Percentiles rank a stretch among this genome's conserved stretches.
phyloP scores from a whole-genome alignment of 2,329 filamentous ascomycete genomes.

The Cadophora luteo-olivacea region DNA sequence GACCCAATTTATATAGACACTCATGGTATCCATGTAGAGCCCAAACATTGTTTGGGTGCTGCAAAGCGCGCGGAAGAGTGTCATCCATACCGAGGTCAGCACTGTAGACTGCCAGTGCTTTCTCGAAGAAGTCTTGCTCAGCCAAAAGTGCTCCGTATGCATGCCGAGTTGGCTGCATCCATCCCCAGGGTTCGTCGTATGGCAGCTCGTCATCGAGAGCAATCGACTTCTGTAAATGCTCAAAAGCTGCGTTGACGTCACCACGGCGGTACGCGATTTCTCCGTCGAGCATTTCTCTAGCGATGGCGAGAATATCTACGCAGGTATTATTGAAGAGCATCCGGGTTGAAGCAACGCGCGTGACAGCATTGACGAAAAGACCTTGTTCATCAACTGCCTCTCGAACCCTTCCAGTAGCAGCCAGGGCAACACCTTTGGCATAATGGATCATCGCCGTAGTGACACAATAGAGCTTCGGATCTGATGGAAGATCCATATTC shows the following conservation, averaged over 20 bases:
- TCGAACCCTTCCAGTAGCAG: constrained; percentile 60
- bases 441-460: constrained; percentile 74
- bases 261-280: constrained; percentile 74
- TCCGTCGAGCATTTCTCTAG: constrained; percentile 70
- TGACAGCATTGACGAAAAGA: constrained; percentile 58
- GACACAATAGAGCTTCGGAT: constrained; percentile 68
- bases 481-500: constrained; percentile 59
- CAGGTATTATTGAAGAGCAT: constrained; percentile 74
- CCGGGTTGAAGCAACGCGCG: constrained; percentile 61
- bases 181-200: constrained; percentile 79
- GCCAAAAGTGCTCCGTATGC: constrained; percentile 73
- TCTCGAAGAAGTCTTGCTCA: constrained; percentile 65
- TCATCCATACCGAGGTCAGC: constrained; percentile 66
- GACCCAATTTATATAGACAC: constrained; percentile 64
- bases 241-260: constrained; percentile 64
- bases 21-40: constrained; percentile 76
- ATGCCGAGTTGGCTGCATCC: constrained; percentile 78
- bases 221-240: constrained; percentile 62
- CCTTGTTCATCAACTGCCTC: constrained; percentile 60
- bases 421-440: constrained; percentile 70
- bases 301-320: constrained; percentile 67
- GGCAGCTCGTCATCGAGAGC: constrained; percentile 66
- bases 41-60: constrained; percentile 79
- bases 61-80: constrained; percentile 66
- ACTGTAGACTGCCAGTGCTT: constrained; percentile 63